Conservation (phyloP, 345 rosid species). For the Salix dunnii region DNA sequence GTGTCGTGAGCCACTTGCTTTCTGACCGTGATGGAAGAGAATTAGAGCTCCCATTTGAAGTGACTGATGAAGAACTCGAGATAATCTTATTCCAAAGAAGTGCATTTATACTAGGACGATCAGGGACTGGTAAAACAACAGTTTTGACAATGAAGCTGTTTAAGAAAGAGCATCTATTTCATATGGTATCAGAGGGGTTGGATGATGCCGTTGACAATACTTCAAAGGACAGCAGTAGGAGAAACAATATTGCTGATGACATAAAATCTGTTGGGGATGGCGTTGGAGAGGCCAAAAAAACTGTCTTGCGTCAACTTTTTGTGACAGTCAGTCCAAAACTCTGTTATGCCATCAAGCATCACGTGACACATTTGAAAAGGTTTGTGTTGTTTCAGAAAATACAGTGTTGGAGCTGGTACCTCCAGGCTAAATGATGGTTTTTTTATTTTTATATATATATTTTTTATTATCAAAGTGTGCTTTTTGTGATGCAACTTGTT, state of each 20-base stretch:
- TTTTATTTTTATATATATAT: neutral
- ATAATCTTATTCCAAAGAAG: slow-evolving; percentile 39
- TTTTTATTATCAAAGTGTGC: neutral
- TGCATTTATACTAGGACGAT: slow-evolving; percentile 48
- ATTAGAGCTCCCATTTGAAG: slow-evolving; percentile 51
- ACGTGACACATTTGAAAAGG: slow-evolving; percentile 46
- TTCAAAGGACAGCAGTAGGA: neutral
- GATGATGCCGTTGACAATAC: neutral
- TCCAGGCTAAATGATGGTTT: neutral
- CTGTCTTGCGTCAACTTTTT: slow-evolving; percentile 43
- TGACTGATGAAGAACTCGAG: slow-evolving; percentile 39
- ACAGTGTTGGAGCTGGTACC: neutral
- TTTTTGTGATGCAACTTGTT: neutral
- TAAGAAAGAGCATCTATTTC: slow-evolving; percentile 32
- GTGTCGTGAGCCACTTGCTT: slow-evolving; percentile 36
- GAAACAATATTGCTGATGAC: neutral
- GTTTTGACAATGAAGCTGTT: slow-evolving; percentile 46
- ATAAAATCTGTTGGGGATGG: neutral
- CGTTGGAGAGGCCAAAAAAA: slow-evolving; percentile 8
- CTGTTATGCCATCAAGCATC: slow-evolving; percentile 45
- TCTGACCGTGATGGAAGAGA: slow-evolving; percentile 34
- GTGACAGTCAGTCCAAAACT: slow-evolving; percentile 51
- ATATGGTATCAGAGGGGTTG: slow-evolving; percentile 24
- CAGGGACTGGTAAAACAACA: slow-evolving; percentile 64
- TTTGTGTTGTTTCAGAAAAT: neutral